These are phyloP conservation scores for Penicillium sp. DNA, from an alignment of 2,329 filamentous ascomycete genomes.

Conservation along the genomic window DNA sequence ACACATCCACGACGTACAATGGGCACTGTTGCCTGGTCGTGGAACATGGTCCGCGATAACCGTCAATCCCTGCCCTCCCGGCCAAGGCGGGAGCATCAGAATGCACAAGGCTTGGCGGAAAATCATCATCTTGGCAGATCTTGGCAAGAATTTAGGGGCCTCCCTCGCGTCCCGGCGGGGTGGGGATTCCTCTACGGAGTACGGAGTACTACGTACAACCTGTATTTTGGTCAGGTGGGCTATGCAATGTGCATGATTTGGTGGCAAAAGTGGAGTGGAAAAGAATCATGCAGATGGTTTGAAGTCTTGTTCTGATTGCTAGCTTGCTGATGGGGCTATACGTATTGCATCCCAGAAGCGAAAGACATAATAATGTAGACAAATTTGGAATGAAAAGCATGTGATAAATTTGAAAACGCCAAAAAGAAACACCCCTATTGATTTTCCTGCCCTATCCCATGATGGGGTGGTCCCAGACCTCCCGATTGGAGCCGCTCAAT, in stretches of 20 bases:
- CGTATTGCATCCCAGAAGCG: slow-evolving; percentile 1
- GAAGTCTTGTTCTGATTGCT: neutral
- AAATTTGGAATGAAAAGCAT: neutral
- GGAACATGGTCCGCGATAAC: slow-evolving; percentile 14
- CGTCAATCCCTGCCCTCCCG: slow-evolving; percentile 14
- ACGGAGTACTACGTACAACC: neutral
- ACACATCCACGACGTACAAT: slow-evolving; percentile 1
- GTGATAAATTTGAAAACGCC: neutral
- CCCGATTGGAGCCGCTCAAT: slow-evolving; percentile 6
- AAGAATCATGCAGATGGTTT: neutral
- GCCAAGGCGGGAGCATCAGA: slow-evolving; percentile 25
- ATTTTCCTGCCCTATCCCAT: slow-evolving; percentile 2
- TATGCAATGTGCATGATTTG: neutral
- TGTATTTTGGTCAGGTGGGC: slow-evolving; percentile 7
- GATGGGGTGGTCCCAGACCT: neutral
- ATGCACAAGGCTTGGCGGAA: slow-evolving; percentile 23
- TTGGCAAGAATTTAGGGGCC: slow-evolving; percentile 21
- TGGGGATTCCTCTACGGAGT: slow-evolving; percentile 11
- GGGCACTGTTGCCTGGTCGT: slow-evolving; percentile 10
- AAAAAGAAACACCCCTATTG: neutral
- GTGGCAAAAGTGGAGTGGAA: neutral
- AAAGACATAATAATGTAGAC: neutral
- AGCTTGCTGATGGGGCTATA: neutral
- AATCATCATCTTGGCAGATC: slow-evolving; percentile 20
- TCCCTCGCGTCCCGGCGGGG: slow-evolving; percentile 17